Evolutionary conservation across 805 yeast genomes (phyloP).

Genomic region (Wickerhamiella siamensis): DNA sequence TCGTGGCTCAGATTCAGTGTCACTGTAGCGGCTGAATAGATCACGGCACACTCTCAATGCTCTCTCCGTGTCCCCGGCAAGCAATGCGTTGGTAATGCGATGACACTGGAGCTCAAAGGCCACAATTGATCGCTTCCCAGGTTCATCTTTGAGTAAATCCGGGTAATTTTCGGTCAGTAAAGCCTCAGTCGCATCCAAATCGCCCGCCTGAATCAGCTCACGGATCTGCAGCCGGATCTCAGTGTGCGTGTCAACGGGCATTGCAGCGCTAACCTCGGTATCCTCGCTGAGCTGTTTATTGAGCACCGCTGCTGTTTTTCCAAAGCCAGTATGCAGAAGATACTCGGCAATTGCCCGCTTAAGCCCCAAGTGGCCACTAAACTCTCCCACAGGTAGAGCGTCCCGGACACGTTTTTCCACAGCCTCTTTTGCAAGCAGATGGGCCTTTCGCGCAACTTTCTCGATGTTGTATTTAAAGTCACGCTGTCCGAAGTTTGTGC

Average conservation of each 20-base stretch:
- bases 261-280: constrained; percentile 8
- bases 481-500: constrained; percentile 36
- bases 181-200: constrained; percentile 32
- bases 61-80: constrained; percentile 9
- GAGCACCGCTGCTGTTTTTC: constrained; percentile 40
- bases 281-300: constrained; percentile 29
- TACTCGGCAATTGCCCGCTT: constrained; percentile 32
- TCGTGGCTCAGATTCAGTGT: background rate
- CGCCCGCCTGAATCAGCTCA: constrained; percentile 29
- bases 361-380: constrained; percentile 14
- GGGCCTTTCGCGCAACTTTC: constrained; percentile 32
- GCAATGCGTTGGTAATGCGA: constrained; percentile 31
- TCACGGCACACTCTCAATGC: constrained; percentile 10
- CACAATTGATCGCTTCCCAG: too few species aligned
- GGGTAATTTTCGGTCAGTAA: constrained; percentile 30
- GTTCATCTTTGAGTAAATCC: constrained; percentile 23
- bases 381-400: background rate
- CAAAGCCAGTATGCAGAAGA: constrained; percentile 44
- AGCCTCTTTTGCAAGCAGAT: constrained; percentile 16
- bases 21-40: background rate
- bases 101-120: constrained; percentile 32
- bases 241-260: background rate
- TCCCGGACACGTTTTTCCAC: constrained; percentile 4
- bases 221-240: constrained; percentile 33
- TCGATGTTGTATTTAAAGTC: constrained; percentile 54